These are phyloP conservation scores for Penicillium nordicum DNA, from an alignment of 2,329 filamentous ascomycete species.

Conservation along the genomic window DNA sequence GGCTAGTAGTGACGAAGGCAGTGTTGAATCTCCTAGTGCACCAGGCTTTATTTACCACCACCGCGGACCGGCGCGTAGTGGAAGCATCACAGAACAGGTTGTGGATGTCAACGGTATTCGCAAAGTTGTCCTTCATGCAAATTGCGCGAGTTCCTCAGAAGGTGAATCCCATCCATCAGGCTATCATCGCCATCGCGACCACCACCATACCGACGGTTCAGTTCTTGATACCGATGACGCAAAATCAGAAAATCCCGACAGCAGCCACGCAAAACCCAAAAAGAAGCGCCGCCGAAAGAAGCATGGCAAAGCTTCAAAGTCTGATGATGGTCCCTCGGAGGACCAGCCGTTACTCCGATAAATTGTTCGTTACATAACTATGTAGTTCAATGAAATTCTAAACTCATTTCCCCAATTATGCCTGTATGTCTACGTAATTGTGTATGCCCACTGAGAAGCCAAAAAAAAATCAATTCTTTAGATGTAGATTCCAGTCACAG, in stretches of 20 bases:
- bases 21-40: constrained; percentile 23
- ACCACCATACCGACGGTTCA: not conserved
- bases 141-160: constrained; percentile 53
- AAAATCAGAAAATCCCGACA: constrained; percentile 1
- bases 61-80: constrained; percentile 60
- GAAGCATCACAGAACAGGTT: constrained; percentile 76
- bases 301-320: constrained; percentile 16
- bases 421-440: not conserved
- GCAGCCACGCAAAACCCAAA: constrained; percentile 7
- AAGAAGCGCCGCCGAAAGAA: constrained; percentile 25
- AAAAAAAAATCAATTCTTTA: not conserved
- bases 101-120: constrained; percentile 69
- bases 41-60: constrained; percentile 32
- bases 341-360: constrained; percentile 21
- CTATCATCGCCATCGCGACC: constrained; percentile 12
- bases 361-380: not conserved
- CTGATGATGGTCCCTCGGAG: constrained; percentile 13
- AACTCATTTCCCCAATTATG: not conserved
- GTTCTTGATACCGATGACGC: not conserved
- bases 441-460: not conserved
- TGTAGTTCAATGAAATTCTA: not conserved
- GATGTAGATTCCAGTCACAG: not conserved
- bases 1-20: constrained; percentile 24
- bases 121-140: constrained; percentile 72
- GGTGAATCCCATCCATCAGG: constrained; percentile 18